Percentiles rank a stretch among this genome's conserved stretches.
Evolutionary conservation across 257 asterid species (phyloP).

Genomic region (Rhazya stricta): DNA sequence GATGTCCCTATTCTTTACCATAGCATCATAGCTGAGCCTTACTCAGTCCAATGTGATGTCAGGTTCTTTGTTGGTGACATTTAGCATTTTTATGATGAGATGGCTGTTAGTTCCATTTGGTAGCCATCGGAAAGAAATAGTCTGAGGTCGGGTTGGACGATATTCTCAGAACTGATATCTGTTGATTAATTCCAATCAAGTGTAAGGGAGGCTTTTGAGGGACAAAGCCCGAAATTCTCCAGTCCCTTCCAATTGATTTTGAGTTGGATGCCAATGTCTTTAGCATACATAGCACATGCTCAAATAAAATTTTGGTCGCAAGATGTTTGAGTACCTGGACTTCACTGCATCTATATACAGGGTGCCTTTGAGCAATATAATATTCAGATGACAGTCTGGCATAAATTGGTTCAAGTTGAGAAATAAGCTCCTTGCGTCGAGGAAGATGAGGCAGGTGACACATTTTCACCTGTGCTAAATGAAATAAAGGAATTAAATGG

Average conservation of each 20-base stretch:
- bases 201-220: background rate
- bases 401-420: conserved; percentile 64
- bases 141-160: too few species aligned
- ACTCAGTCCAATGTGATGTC: background rate
- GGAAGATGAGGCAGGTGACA: conserved; percentile 77
- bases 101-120: background rate
- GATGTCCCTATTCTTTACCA: background rate
- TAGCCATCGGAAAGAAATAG: too few species aligned
- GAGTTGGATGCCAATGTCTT: background rate
- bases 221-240: background rate
- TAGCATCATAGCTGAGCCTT: background rate
- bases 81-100: background rate
- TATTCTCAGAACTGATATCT: background rate
- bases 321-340: conserved; percentile 47
- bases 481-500: conserved; percentile 6
- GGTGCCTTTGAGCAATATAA: conserved; percentile 52
- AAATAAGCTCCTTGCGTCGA: conserved; percentile 48
- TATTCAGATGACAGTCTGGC: conserved; percentile 47
- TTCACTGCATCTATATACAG: conserved; percentile 73
- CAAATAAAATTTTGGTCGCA: background rate
- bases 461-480: conserved; percentile 47
- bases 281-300: background rate
- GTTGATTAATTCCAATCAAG: background rate
- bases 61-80: background rate
- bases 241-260: background rate